phyloP scores from a whole-genome alignment of 148 eudicot genomes.

The Rhododendron henanense region DNA sequence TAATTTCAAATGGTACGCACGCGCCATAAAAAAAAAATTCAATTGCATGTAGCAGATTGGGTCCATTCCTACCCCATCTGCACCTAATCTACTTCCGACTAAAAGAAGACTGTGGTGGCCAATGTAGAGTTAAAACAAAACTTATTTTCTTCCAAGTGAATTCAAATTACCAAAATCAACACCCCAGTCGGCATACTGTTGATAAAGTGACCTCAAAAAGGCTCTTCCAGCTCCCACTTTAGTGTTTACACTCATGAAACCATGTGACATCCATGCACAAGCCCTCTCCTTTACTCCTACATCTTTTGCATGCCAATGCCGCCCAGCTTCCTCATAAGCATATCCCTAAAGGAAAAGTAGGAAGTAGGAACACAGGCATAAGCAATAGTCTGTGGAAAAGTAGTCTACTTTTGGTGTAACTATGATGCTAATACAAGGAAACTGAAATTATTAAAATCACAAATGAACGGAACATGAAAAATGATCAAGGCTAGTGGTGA shows the following conservation, averaged over 20 bases:
- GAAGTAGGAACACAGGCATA: neutral
- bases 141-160: neutral
- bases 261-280: constrained; percentile 92
- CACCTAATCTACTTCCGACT: neutral
- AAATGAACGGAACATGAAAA: neutral
- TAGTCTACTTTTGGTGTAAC: neutral
- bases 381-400: neutral
- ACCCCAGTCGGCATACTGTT: constrained; percentile 95
- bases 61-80: neutral
- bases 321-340: constrained; percentile 65
- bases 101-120: neutral
- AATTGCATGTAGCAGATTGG: neutral
- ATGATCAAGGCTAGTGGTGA: neutral
- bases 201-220: constrained; percentile 82
- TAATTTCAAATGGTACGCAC: neutral
- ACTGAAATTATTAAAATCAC: neutral
- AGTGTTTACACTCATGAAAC: constrained; percentile 92
- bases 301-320: constrained; percentile 71
- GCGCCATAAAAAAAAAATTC: neutral
- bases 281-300: constrained; percentile 65
- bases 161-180: constrained; percentile 74
- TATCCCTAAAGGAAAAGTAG: constrained; percentile 39
- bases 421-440: neutral
- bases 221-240: constrained; percentile 85
- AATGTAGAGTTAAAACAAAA: neutral